phyloP scores from a whole-genome alignment of 2,329 filamentous ascomycete genomes.

The Sporothrix euskadiensis region DNA sequence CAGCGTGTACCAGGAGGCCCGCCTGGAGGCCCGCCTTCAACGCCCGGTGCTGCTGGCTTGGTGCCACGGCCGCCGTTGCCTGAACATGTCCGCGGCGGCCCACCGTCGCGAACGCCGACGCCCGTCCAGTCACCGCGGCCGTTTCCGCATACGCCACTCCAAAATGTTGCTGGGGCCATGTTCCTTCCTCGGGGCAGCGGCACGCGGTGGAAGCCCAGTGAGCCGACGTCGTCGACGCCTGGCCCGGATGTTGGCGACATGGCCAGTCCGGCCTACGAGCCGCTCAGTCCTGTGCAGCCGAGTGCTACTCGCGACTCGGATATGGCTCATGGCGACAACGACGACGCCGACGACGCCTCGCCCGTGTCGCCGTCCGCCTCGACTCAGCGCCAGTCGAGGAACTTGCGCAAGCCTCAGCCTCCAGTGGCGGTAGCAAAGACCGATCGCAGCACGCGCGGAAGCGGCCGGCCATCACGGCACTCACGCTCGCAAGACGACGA shows the following conservation, averaged over 20 bases:
- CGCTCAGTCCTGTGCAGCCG: slow-evolving; percentile 56
- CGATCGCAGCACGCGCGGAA: not conserved
- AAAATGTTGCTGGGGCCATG: not conserved
- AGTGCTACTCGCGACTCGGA: slow-evolving; percentile 35
- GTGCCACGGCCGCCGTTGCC: slow-evolving; percentile 23
- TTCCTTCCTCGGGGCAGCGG: slow-evolving; percentile 42
- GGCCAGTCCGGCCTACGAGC: slow-evolving; percentile 58
- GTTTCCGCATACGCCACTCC: slow-evolving; percentile 28
- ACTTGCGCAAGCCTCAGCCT: slow-evolving; percentile 26
- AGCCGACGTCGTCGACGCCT: slow-evolving; percentile 60
- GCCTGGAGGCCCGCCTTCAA: not conserved
- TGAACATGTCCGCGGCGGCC: slow-evolving; percentile 25
- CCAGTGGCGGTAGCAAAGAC: not conserved
- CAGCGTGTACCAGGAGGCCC: not conserved
- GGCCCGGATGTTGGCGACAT: slow-evolving; percentile 44
- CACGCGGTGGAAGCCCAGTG: slow-evolving; percentile 59
- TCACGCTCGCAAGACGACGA: slow-evolving; percentile 8
- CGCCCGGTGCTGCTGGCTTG: not conserved
- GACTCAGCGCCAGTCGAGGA: slow-evolving; percentile 5
- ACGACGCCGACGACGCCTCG: not conserved
- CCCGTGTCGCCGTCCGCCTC: slow-evolving; percentile 5
- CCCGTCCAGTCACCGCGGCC: slow-evolving; percentile 29
- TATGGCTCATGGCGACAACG: not conserved
- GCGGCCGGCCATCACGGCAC: slow-evolving; percentile 3
- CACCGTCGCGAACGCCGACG: slow-evolving; percentile 26